Conservation (phyloP, 1,139 yeast species). For the Yamadazyma diddensiae region DNA sequence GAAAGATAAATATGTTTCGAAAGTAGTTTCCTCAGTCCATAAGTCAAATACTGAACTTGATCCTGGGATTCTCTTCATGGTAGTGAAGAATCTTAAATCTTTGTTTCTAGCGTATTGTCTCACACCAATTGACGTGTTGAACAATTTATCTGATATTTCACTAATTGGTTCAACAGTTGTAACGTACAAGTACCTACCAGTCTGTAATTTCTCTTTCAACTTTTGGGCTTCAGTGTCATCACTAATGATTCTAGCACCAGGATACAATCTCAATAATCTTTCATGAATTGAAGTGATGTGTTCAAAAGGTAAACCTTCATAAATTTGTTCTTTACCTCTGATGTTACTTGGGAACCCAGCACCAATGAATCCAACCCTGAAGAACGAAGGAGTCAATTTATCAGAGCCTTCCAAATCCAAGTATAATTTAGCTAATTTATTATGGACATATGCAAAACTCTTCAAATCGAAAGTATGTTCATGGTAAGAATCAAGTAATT, state of each 20-base stretch:
- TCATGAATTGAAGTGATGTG: constrained; percentile 83
- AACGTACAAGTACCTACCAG: constrained; percentile 75
- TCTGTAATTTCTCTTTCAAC: constrained; percentile 48
- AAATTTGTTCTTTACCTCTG: constrained; percentile 73
- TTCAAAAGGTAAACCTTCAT: constrained; percentile 86
- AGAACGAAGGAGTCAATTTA: constrained; percentile 73
- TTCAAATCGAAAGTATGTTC: constrained; percentile 70
- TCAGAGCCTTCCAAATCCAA: constrained; percentile 68
- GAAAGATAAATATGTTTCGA: constrained; percentile 72
- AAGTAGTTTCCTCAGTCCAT: constrained; percentile 88
- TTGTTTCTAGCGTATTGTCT: constrained; percentile 70
- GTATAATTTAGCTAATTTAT: constrained; percentile 66
- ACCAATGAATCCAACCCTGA: constrained; percentile 79
- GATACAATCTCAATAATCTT: constrained; percentile 69
- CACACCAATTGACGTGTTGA: constrained; percentile 55
- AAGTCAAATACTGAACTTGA: constrained; percentile 69
- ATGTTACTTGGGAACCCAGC: constrained; percentile 79
- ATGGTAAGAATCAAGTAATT: constrained; percentile 72
- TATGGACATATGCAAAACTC: constrained; percentile 73
- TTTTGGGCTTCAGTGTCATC: constrained; percentile 62
- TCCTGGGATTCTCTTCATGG: constrained; percentile 72
- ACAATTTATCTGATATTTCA: constrained; percentile 48
- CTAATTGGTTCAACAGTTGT: constrained; percentile 69
- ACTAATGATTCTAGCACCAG: constrained; percentile 75
- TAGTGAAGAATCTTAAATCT: constrained; percentile 67